A percentile compares a stretch with the other conserved stretches of the same genome.
Evolutionary conservation across 176 grass and related monocot species (phyloP).

Genomic region (Triticum timopheevii): DNA sequence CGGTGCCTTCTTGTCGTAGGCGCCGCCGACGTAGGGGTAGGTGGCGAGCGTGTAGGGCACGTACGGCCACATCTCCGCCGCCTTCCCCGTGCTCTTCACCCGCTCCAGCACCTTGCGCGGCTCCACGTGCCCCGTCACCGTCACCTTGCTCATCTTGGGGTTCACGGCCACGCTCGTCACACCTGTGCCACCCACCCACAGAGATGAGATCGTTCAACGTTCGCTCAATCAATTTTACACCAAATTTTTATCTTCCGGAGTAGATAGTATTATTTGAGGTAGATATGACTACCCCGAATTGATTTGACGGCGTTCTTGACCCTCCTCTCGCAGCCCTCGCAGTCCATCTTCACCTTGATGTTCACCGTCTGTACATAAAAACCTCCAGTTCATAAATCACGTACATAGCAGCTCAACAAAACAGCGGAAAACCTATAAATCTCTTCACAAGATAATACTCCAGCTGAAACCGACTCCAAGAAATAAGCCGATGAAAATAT

Average conservation of each 20-base stretch:
- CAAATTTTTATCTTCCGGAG: too few relatives aligned
- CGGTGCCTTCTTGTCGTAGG: conserved; percentile 89
- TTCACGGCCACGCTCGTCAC: conserved; percentile 63
- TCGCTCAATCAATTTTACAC: neutral
- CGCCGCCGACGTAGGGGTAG: conserved; percentile 73
- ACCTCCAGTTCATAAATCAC: conserved; percentile 3
- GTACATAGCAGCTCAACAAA: neutral
- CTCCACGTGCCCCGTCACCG: conserved; percentile 77
- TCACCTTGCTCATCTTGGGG: conserved; percentile 67
- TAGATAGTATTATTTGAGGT: neutral
- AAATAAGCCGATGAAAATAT: neutral
- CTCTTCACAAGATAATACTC: neutral
- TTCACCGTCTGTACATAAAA: conserved; percentile 56
- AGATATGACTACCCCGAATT: conserved; percentile 37
- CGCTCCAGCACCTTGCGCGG: conserved; percentile 63
- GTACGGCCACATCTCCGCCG: conserved; percentile 79
- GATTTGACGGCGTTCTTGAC: conserved; percentile 64
- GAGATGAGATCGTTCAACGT: neutral
- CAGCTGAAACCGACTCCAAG: neutral
- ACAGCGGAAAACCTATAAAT: neutral
- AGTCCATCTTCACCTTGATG: conserved; percentile 90
- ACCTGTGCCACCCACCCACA: conserved; percentile 17
- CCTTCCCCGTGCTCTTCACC: conserved; percentile 64
- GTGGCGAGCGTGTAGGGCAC: conserved; percentile 54
- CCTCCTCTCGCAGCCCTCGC: conserved; percentile 79